A percentile compares a stretch with the other conserved stretches of the same genome.
These are phyloP conservation scores for Nepenthes gracilis DNA, from an alignment of 148 eudicot species.

Conservation along the genomic window DNA sequence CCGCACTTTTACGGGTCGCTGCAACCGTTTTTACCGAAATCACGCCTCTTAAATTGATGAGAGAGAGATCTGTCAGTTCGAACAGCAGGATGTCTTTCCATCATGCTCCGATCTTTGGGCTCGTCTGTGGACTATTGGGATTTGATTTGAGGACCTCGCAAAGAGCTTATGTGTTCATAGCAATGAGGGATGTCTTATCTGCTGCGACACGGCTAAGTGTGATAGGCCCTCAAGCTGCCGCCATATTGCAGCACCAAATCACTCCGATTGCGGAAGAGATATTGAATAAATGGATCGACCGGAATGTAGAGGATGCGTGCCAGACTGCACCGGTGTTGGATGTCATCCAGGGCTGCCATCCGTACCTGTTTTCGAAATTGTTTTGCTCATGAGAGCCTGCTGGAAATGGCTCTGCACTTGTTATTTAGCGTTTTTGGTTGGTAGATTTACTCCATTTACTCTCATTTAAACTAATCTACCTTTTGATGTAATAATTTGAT, in stretches of 20 bases:
- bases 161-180: slow-evolving; percentile 60
- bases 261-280: slow-evolving; percentile 53
- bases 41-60: slow-evolving; percentile 74
- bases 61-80: slow-evolving; percentile 25
- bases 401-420: too few species aligned
- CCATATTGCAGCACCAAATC: slow-evolving; percentile 62
- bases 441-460: too few species aligned
- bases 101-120: slow-evolving; percentile 87
- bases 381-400: slow-evolving; percentile 51
- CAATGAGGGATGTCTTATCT: slow-evolving; percentile 71
- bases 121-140: slow-evolving; percentile 69
- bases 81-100: slow-evolving; percentile 39
- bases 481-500: too few species aligned
- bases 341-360: slow-evolving; percentile 82
- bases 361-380: slow-evolving; percentile 75
- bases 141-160: slow-evolving; percentile 42
- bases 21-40: slow-evolving; percentile 62
- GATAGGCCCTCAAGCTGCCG: slow-evolving; percentile 80
- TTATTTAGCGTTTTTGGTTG: too few species aligned
- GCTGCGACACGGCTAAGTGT: slow-evolving; percentile 86
- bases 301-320: slow-evolving; percentile 70
- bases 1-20: slow-evolving; percentile 67
- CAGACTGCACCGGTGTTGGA: slow-evolving; percentile 80
- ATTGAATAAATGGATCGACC: slow-evolving; percentile 56
- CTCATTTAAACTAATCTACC: too few species aligned